phyloP scores from a whole-genome alignment of 2,329 filamentous ascomycete species.

The Xylaria sp. region DNA sequence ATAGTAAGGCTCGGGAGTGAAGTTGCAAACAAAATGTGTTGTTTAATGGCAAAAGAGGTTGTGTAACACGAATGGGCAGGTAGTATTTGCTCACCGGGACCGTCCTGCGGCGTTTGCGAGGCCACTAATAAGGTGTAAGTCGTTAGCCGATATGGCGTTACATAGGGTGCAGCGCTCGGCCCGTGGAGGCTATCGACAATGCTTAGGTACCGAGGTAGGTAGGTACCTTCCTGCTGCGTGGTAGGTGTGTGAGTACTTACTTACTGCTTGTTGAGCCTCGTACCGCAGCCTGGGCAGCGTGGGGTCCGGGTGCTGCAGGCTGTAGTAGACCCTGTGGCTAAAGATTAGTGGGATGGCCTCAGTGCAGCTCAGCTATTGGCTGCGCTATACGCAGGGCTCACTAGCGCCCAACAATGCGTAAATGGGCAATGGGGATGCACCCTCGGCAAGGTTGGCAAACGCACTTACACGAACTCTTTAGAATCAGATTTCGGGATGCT shows the following conservation, averaged over 20 bases:
- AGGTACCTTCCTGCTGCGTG: neutral
- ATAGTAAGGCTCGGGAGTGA: neutral
- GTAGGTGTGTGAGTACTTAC: neutral
- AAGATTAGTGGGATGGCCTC: constrained; percentile 17
- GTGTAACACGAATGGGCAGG: constrained; percentile 7
- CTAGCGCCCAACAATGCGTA: neutral
- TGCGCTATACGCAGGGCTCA: neutral
- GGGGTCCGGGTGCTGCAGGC: constrained; percentile 8
- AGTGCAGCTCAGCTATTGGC: neutral
- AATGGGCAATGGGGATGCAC: neutral
- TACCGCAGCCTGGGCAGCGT: neutral
- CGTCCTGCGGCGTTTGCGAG: constrained; percentile 27
- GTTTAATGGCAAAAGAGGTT: neutral
- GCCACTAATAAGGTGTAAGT: constrained; percentile 23
- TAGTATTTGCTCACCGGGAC: constrained; percentile 30
- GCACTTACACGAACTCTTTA: constrained; percentile 1
- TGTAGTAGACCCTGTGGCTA: constrained; percentile 21
- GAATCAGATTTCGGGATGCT: too few species aligned
- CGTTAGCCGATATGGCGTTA: neutral
- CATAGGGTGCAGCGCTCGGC: neutral
- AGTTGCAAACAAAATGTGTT: too few species aligned
- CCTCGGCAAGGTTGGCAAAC: too few species aligned
- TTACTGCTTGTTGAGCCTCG: constrained; percentile 18
- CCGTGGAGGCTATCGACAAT: constrained; percentile 16
- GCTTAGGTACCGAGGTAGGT: neutral